Base-by-base conservation (phyloP, 2,329 filamentous ascomycete genomes). In the Myriosclerotinia scirpicola region DNA sequence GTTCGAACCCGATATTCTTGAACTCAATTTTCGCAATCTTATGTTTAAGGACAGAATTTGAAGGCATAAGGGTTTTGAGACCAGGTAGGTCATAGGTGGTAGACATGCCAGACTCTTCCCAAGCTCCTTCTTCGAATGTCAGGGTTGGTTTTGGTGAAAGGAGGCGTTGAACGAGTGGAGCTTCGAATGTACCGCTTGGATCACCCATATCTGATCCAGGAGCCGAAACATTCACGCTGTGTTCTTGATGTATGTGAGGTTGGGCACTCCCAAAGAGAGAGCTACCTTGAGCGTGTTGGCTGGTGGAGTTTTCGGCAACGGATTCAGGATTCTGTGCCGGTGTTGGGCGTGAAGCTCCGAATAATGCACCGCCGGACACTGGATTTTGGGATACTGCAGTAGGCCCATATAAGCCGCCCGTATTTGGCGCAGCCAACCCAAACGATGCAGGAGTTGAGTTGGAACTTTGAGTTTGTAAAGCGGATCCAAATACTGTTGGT, bases 101-200 rank as follows among this genome's bases (percentile, higher is more conserved):
- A 3, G 85, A 87, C 64, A 88, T 77, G 6, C 86, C 87, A 0
- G 81, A 82, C 70, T 88, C 85, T 68, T 86, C 85, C 69, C 86
- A 81, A 6, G 80, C 76, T 0, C 84, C 84, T 67, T 87, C 83
- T 69, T 84, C 78, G 72, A 84, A 83, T 17, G 75, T 77, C 8
- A 83, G 75, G 4, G 72, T 69, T 22, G 55, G 40, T 38, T 66
- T 66, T 48, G 70, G 62, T 52, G 54, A 72, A 67, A 26, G 52
- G 34, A 56, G 42, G 15, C 42, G 62, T 22, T 48, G 40, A 26
- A 59, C 42, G 7, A 65, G 62, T 46, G 58, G 44, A 9, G 44
- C n/a, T 50, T 65, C 62, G 20, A 56, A 22, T 3, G 62, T 17
- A 2, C 20, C 30, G 1, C 20, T 38, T 14, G 62, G n/a, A 22